These are phyloP conservation scores for Saccharomycopsis selenospora DNA, from an alignment of 805 yeast species.

Conservation along the genomic window DNA sequence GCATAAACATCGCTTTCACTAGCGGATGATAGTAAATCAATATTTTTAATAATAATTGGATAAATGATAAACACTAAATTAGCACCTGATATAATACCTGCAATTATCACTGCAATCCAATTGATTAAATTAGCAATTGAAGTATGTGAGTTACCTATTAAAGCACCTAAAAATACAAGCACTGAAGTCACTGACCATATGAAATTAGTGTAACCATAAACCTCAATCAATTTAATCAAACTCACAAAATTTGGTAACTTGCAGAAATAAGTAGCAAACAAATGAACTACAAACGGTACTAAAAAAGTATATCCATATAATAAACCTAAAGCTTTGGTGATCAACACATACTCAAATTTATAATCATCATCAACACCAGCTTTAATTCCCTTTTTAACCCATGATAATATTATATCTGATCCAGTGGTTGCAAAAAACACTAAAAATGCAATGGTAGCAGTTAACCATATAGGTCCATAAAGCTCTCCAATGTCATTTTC, in stretches of 20 bases:
- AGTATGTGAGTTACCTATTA: slow-evolving; percentile 22
- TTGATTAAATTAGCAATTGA: slow-evolving; percentile 30
- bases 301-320: slow-evolving; percentile 71
- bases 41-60: slow-evolving; percentile 32
- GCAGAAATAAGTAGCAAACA: slow-evolving; percentile 43
- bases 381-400: slow-evolving; percentile 34
- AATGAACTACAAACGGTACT: slow-evolving; percentile 52
- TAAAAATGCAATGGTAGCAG: slow-evolving; percentile 68
- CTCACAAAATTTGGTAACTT: slow-evolving; percentile 44
- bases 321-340: slow-evolving; percentile 61
- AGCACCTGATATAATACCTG: slow-evolving; percentile 55
- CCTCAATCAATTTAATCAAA: slow-evolving; percentile 54
- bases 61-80: slow-evolving; percentile 41
- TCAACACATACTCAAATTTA: slow-evolving; percentile 50
- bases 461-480: slow-evolving; percentile 89
- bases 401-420: slow-evolving; percentile 53
- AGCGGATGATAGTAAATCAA: slow-evolving; percentile 2
- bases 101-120: slow-evolving; percentile 55
- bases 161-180: slow-evolving; percentile 49
- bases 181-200: slow-evolving; percentile 82
- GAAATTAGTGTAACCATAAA: slow-evolving; percentile 79
- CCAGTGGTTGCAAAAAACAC: slow-evolving; percentile 72
- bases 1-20: slow-evolving; percentile 21
- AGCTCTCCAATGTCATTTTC: slow-evolving; percentile 53
- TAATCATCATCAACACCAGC: slow-evolving; percentile 39